phyloP scores from a whole-genome alignment of 225 moss, liverwort and hornwort genomes.

The Climacium dendroides region DNA sequence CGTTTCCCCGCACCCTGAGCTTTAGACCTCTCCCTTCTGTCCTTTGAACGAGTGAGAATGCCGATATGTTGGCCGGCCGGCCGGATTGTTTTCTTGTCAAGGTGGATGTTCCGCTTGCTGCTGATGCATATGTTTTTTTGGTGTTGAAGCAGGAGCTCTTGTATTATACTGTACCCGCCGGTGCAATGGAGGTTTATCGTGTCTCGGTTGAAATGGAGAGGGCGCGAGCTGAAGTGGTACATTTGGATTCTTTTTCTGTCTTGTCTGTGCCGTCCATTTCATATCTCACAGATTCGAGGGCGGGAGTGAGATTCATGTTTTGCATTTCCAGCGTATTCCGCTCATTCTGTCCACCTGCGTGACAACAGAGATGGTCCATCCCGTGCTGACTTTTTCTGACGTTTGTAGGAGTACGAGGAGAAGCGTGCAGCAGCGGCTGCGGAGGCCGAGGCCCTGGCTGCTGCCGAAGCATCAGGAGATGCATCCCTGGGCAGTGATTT shows the following conservation, averaged over 20 bases:
- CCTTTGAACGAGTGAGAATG: neutral
- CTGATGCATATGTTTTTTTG: neutral
- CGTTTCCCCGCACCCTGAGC: neutral
- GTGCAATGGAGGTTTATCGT: slow-evolving; percentile 51
- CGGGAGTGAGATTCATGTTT: neutral
- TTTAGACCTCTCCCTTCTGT: neutral
- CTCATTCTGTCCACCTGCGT: neutral
- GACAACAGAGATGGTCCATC: neutral
- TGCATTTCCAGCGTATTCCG: neutral
- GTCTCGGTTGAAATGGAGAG: slow-evolving; percentile 41
- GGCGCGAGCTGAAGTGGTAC: slow-evolving; percentile 54
- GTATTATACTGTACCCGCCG: slow-evolving; percentile 45
- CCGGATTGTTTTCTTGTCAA: too few species aligned
- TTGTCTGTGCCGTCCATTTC: neutral
- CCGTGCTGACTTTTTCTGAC: neutral
- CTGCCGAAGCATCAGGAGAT: slow-evolving; percentile 31
- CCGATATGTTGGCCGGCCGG: neutral
- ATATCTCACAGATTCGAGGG: neutral
- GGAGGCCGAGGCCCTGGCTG: slow-evolving; percentile 53
- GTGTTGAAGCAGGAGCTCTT: slow-evolving; percentile 32
- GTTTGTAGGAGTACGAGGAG: slow-evolving; percentile 52
- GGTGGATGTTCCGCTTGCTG: neutral
- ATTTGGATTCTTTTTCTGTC: neutral
- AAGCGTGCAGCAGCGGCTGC: slow-evolving; percentile 36
- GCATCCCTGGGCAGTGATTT: neutral